Evolutionary conservation across 495 filamentous ascomycete genomes (phyloP).

Genomic region (Xylaria palmicola): DNA sequence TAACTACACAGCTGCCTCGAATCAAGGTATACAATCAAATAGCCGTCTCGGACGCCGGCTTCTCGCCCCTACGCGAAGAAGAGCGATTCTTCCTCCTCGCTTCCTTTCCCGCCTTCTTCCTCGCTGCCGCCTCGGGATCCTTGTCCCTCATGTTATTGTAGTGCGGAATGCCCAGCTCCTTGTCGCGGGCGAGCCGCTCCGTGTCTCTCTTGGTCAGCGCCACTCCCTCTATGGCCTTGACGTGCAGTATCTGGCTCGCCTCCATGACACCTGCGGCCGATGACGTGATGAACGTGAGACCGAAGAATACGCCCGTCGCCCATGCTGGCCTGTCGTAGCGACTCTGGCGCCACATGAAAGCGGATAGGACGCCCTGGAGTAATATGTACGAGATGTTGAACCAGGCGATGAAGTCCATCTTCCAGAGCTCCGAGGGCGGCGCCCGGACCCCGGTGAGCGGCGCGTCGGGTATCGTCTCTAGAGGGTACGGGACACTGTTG

Average conservation of each 20-base stretch:
- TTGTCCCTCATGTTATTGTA: constrained; percentile 57
- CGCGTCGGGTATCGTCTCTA: constrained; percentile 50
- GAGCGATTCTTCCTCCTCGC: constrained; percentile 19
- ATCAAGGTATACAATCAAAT: background rate
- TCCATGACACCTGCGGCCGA: constrained; percentile 67
- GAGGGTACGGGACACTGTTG: constrained; percentile 54
- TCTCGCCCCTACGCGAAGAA: constrained; percentile 3
- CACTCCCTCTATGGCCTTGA: constrained; percentile 68
- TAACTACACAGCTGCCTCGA: background rate
- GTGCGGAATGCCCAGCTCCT: constrained; percentile 49
- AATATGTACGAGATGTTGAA: constrained; percentile 73
- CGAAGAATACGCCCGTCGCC: constrained; percentile 73
- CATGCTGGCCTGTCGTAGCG: constrained; percentile 68
- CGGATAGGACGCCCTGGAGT: constrained; percentile 65
- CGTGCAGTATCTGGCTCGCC: constrained; percentile 61
- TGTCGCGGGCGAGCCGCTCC: constrained; percentile 45
- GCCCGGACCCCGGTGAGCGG: constrained; percentile 65
- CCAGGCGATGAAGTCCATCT: constrained; percentile 78
- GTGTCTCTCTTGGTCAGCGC: constrained; percentile 45
- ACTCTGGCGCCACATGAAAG: constrained; percentile 79
- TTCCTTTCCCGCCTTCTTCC: constrained; percentile 28
- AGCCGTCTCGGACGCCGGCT: background rate
- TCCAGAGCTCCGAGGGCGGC: constrained; percentile 67
- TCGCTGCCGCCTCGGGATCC: constrained; percentile 43
- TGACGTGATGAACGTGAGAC: constrained; percentile 64